Evolutionary conservation across 768 basidiomycete genomes (phyloP), one percentile per base, ranked within the genome.

Genomic region (Phaeolepiota aurea): DNA sequence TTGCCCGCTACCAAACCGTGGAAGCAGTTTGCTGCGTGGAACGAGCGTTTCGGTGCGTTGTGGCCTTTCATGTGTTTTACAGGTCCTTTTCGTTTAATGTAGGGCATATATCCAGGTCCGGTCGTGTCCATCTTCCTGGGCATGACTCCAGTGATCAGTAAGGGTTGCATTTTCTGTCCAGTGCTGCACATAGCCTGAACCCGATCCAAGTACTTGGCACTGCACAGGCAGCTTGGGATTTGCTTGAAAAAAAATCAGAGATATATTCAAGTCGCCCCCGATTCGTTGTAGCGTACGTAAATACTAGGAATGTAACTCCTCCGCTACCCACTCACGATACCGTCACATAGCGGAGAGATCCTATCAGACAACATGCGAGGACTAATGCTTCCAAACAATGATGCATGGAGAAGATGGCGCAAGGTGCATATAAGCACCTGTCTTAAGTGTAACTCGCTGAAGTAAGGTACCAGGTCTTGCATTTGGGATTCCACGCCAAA

Each of bases 241-340:
- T 70, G 5, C 51, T 76, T 16, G 72, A 74, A 43, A 70, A 68
- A 41, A 62, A 69, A 20, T 69, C 68, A 0, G 57, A 64, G 0
- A 64, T 66, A 13, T 74, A 74, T 39, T 71, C 71, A 2, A 66
- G 65, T 41, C 61, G 72, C 10, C 70, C 71, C 22, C 65, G 65
- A 12, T 68, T 70, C 31, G 62, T 74, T 20, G 62, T 72, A 37
- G 65, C 58, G 64, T 65, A 46, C 37, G 59, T 44, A 14, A 15
- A 28, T 28, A n/a, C n/a, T 28, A 28, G n/a, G 25, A 28, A 28
- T 28, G 7, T 7, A 28, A n/a, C 7, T 28, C n/a, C n/a, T n/a
- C n/a, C n/a, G n/a, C n/a, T n/a, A n/a, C n/a, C n/a, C n/a, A 12
- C 21, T 18, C 3, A 2, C 41, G 13, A 7, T 5, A 40, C 25